Evolutionary conservation across 2,329 filamentous ascomycete species (phyloP).

Genomic region (Aotearoamyces nothofagi): DNA sequence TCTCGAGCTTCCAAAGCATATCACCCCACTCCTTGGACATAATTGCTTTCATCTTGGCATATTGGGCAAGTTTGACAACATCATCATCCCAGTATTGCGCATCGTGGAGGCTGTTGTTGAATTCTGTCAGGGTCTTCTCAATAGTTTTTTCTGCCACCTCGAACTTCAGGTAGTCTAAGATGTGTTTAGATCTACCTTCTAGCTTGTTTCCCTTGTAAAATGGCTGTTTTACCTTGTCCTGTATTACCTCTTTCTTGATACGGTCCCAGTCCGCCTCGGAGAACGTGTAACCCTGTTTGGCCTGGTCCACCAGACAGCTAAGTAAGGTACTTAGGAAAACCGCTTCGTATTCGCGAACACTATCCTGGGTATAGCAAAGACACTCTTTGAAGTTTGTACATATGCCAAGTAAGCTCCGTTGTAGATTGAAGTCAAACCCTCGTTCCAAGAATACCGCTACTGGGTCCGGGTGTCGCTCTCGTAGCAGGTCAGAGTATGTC

Average conservation of each 20-base stretch:
- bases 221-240: slow-evolving; percentile 20
- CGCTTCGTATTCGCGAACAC: slow-evolving; percentile 28
- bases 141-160: slow-evolving; percentile 27
- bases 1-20: slow-evolving; percentile 6
- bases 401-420: slow-evolving; percentile 40
- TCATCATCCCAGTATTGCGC: slow-evolving; percentile 11
- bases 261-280: slow-evolving; percentile 23
- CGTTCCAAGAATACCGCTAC: slow-evolving; percentile 29
- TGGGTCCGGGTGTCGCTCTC: slow-evolving; percentile 3
- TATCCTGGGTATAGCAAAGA: slow-evolving; percentile 42
- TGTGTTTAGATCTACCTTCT: slow-evolving; percentile 24
- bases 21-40: slow-evolving; percentile 5
- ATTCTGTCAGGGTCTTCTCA: slow-evolving; percentile 14
- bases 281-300: slow-evolving; percentile 39
- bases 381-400: slow-evolving; percentile 50
- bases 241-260: slow-evolving; percentile 1
- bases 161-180: slow-evolving; percentile 50
- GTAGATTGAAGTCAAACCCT: slow-evolving; percentile 42
- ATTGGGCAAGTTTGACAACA: slow-evolving; percentile 8
- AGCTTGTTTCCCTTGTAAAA: slow-evolving; percentile 27
- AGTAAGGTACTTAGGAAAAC: slow-evolving; percentile 35
- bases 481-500: slow-evolving; percentile 17
- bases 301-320: slow-evolving; percentile 38
- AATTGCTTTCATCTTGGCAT: slow-evolving; percentile 4
- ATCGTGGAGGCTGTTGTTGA: slow-evolving; percentile 11